Evolutionary conservation across 257 asterid genomes (phyloP).

Genomic region (Fraxinus excelsior): DNA sequence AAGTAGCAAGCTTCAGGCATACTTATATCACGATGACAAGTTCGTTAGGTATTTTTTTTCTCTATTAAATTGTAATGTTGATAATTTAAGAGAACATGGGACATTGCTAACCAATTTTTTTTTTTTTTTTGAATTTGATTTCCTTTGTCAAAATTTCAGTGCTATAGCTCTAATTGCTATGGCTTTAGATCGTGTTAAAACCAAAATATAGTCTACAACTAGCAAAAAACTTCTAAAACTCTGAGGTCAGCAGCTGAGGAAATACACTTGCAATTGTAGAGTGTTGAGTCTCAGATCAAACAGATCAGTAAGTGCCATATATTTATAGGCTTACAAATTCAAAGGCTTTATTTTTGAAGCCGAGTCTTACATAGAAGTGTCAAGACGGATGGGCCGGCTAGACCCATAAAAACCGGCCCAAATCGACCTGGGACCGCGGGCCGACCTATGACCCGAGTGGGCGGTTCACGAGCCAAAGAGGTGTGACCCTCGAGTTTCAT

Average conservation of each 20-base stretch:
- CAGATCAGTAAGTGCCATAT: constrained; percentile 58
- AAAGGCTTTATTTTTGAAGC: constrained; percentile 28
- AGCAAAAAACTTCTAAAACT: constrained; percentile 69
- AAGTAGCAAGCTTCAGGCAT: constrained; percentile 38
- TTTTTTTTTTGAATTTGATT: constrained; percentile 13
- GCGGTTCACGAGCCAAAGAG: too few relatives aligned
- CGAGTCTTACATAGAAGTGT: too few relatives aligned
- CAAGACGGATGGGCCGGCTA: too few relatives aligned
- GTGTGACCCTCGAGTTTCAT: too few relatives aligned
- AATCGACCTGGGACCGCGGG: too few relatives aligned
- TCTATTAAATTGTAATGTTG: constrained; percentile 26
- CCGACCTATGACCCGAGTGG: too few relatives aligned
- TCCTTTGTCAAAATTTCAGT: constrained; percentile 48
- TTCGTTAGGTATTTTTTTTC: constrained; percentile 56
- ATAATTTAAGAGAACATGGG: constrained; percentile 11
- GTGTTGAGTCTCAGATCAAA: constrained; percentile 73
- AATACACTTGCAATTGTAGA: constrained; percentile 55
- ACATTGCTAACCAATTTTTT: constrained; percentile 15
- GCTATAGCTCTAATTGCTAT: constrained; percentile 61
- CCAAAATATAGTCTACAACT: constrained; percentile 64
- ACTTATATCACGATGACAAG: constrained; percentile 53
- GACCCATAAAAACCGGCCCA: too few relatives aligned
- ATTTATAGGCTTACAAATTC: constrained; percentile 20
- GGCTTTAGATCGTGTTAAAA: constrained; percentile 68
- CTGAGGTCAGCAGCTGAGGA: constrained; percentile 66